phyloP scores from a whole-genome alignment of 441 rosid genomes.

The Metrosideros polymorpha region DNA sequence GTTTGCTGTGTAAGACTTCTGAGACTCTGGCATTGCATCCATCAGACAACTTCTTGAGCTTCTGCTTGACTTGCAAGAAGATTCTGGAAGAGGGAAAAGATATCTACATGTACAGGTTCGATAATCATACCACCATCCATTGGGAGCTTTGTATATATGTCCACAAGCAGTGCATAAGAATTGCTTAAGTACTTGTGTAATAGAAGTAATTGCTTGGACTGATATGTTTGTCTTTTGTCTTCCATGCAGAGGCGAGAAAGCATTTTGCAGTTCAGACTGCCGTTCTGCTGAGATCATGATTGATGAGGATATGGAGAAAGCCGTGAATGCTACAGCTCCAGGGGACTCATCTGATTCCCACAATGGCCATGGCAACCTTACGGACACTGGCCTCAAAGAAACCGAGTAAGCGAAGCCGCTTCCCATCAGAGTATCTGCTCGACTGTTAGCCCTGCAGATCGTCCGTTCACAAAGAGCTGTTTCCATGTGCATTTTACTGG shows the following conservation, averaged over 20 bases:
- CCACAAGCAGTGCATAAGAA: neutral
- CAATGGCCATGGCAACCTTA: neutral
- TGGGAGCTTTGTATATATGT: neutral
- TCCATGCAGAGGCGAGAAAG: neutral
- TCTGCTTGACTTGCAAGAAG: constrained; percentile 1
- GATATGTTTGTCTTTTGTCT: neutral
- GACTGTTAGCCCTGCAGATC: neutral
- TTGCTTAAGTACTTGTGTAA: neutral
- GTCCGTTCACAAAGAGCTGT: constrained; percentile 1
- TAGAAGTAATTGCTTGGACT: neutral
- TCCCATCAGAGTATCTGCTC: neutral
- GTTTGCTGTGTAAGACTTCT: neutral
- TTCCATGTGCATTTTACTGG: constrained; percentile 30
- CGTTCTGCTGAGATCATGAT: neutral
- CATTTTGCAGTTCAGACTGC: neutral
- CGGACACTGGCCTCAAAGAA: neutral
- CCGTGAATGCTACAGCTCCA: neutral
- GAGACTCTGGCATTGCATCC: neutral
- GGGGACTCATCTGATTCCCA: neutral
- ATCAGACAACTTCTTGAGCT: neutral
- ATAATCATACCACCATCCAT: neutral
- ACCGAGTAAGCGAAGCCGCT: neutral
- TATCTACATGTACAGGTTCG: constrained; percentile 6
- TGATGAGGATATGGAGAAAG: neutral
- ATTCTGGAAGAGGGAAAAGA: constrained; percentile 2